Evolutionary conservation across 371 early-diverging fungal species (phyloP), one percentile per base, ranked within the genome.

Genomic region (Umbelopsis sp.): DNA sequence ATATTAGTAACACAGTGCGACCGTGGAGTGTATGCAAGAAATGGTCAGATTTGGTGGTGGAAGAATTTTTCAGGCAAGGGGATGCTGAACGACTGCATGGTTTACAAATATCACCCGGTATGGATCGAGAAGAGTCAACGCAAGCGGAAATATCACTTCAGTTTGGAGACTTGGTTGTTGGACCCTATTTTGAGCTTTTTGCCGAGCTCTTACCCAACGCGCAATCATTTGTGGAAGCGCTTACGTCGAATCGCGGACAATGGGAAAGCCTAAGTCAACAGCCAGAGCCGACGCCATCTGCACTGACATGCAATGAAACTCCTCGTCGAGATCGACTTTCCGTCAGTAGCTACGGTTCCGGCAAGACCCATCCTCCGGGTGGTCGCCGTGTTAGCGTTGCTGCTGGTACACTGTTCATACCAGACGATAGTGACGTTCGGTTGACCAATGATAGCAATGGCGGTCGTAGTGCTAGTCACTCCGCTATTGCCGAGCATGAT

Each of bases 41-140:
- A 52, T 97, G 97, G 97, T 91, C 94, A 0, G 91, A 93, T 76
- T 69, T 92, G 63, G 92, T 96, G 9, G 89, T 92, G 14, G 83
- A 86, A 66, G 97, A 97, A 74, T 95, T 94, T 62, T 93, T 93
- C 67, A 72, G 83, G 48, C 97, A 97, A 70, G 95, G 95, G 16
- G 95, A 97, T 44, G 74, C 87, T 29, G 97, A 97, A 72, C 86
- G 85, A 73, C 68, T 77, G 9, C 82, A 88, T 52, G 81, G 84
- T 37, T 72, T 97, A 29, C 93, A 93, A 0, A 80, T 95, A 8
- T 93, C 95, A 0, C 94, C 95, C 9, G 93, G 91, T 76, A 95
- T 95, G 94, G 95, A 96, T 74, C 87, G 94, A 20, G 76, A 83
- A 22, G 78, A 87, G 37, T 81, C 89, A 41, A 89, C 89, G 50